Percentiles rank a stretch among this genome's conserved stretches.
These are phyloP conservation scores for Ettlia oleoabundans DNA, from an alignment of 139 green algal genomes.

Conservation along the genomic window DNA sequence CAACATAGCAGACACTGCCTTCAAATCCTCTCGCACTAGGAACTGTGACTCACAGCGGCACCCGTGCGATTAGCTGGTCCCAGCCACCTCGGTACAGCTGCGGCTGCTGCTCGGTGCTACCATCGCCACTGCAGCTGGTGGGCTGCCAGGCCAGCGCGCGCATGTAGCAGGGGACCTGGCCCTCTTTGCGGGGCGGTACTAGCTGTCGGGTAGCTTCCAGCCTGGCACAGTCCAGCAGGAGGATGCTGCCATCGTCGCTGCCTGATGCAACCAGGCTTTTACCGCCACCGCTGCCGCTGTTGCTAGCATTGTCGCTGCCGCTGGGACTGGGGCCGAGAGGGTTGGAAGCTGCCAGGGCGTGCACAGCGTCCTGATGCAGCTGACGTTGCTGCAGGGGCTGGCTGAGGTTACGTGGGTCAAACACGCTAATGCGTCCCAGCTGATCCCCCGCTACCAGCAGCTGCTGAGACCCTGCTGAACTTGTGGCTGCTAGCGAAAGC, in stretches of 20 bases:
- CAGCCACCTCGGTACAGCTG: slow-evolving; percentile 20
- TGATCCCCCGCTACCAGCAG: slow-evolving; percentile 16
- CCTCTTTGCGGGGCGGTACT: neutral
- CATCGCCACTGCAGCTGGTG: no score
- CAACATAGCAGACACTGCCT: neutral
- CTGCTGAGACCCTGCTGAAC: neutral
- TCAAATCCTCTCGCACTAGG: no score
- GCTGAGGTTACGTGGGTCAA: neutral
- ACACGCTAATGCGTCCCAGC: slow-evolving; percentile 1
- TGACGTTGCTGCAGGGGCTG: neutral
- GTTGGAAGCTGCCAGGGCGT: slow-evolving; percentile 20
- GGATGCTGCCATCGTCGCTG: slow-evolving; percentile 17
- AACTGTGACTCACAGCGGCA: neutral
- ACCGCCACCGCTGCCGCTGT: neutral
- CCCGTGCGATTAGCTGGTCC: neutral
- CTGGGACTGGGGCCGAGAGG: no score
- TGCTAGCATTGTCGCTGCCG: neutral
- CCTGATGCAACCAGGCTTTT: neutral
- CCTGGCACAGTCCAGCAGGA: neutral
- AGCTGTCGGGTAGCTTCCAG: slow-evolving; percentile 1
- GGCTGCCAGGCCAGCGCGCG: slow-evolving; percentile 6
- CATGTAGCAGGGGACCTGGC: slow-evolving; percentile 7
- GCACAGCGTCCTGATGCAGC: slow-evolving; percentile 25
- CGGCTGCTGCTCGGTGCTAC: neutral
- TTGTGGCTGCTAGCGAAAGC: neutral